Base-by-base conservation (phyloP, 1,284 basidiomycete species). In the Heterobasidion annosum region DNA sequence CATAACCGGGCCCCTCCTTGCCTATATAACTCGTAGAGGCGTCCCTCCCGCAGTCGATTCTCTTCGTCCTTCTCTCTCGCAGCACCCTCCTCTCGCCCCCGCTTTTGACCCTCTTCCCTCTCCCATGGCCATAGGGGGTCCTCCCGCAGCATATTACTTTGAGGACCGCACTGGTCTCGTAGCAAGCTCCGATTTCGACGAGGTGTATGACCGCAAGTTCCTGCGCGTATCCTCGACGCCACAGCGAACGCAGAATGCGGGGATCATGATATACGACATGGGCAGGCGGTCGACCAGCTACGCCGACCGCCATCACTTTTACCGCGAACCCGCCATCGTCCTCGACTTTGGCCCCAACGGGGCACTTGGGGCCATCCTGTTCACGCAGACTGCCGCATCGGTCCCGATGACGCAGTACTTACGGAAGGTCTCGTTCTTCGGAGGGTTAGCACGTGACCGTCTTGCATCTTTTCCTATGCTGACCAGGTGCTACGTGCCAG, bases 151-250 rank as follows among this genome's bases (percentile, higher is more conserved):
- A 13, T 83, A 72, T 68, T 75, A 78, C 51, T 74, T 88, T 52
- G 85, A 88, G 66, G 85, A 88, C 70, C 79, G 84, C 50, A 83
- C 83, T 0, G 84, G 81, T n/a, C 66, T 71, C 15, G 68, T 77
- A 57, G 69, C 72, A 10, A 67, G 68, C 49, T 77, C 82, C 0
- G 83, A 87, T 69, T 86, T 81, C 59, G 83, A 88, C 63, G 85
- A 88, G 61, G 77, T 86, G 59, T 88, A 88, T 63, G 85, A 88
- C 67, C 78, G 85, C 54, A 68, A 80, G 59, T 88, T 85, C 69
- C 75, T 85, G 55, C 82, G 81, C 55, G 73, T 86, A 46, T 66
- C 74, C 4, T 74, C 75, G 1, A 65, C 71, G 16, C 72, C 75
- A 15, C 73, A 72, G 12, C 59, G 58, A 9, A 63, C 64, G 35